Percentiles rank a stretch among this genome's conserved stretches.
These are phyloP conservation scores for Neocucurbitaria cava DNA, from an alignment of 2,329 filamentous ascomycete species.

Conservation along the genomic window DNA sequence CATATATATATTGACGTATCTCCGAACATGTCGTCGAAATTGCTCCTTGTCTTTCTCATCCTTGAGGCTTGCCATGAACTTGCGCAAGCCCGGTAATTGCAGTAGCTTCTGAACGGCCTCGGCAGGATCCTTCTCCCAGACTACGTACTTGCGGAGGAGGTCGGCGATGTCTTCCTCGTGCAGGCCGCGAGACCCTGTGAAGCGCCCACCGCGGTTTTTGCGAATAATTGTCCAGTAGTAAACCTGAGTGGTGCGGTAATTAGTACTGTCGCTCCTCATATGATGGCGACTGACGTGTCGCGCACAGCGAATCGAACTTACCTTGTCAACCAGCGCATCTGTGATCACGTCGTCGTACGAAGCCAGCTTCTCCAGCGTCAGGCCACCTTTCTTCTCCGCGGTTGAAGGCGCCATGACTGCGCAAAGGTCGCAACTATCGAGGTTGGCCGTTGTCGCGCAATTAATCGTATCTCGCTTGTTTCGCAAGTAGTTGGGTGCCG, in stretches of 20 bases:
- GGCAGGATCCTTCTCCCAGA: slow-evolving; percentile 74
- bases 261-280: slow-evolving; percentile 13
- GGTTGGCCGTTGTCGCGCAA: background rate
- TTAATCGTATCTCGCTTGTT: slow-evolving; percentile 6
- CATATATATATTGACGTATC: slow-evolving; percentile 91
- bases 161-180: slow-evolving; percentile 68
- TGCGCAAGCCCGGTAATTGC: slow-evolving; percentile 73
- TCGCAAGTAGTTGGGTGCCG: slow-evolving; percentile 1
- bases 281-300: slow-evolving; percentile 16
- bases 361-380: slow-evolving; percentile 86
- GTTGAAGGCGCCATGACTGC: slow-evolving; percentile 52
- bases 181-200: slow-evolving; percentile 82
- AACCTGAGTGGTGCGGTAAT: slow-evolving; percentile 62
- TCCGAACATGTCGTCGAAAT: slow-evolving; percentile 83
- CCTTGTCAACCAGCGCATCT: slow-evolving; percentile 93
- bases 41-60: slow-evolving; percentile 83
- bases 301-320: slow-evolving; percentile 57
- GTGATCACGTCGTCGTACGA: slow-evolving; percentile 96
- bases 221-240: slow-evolving; percentile 97
- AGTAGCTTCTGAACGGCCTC: slow-evolving; percentile 77
- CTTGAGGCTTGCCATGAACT: slow-evolving; percentile 71
- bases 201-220: slow-evolving; percentile 86
- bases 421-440: slow-evolving; percentile 8
- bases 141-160: slow-evolving; percentile 69
- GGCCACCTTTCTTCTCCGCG: slow-evolving; percentile 67